Evolutionary conservation across 257 asterid genomes (phyloP).

Genomic region (Solanum microdontum): DNA sequence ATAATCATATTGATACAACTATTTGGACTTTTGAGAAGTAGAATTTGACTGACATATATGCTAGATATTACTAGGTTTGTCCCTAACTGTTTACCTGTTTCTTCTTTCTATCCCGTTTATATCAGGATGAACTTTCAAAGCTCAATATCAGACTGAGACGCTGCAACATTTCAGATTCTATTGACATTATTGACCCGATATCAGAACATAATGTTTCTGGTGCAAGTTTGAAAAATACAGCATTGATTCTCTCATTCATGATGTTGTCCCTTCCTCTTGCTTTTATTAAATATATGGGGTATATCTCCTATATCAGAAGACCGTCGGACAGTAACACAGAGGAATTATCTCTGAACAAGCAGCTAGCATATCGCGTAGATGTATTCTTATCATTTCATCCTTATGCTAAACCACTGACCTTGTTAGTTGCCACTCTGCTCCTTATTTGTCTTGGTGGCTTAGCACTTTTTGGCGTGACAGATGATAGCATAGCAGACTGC

Average conservation of each 20-base stretch:
- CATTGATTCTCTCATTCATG: constrained; percentile 42
- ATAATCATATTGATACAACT: neutral
- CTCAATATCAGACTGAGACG: constrained; percentile 35
- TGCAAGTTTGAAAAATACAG: constrained; percentile 38
- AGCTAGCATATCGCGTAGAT: constrained; percentile 68
- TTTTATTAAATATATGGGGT: constrained; percentile 54
- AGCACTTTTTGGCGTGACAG: constrained; percentile 75
- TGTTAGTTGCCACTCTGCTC: constrained; percentile 67
- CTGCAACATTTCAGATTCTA: constrained; percentile 34
- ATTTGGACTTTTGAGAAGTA: neutral
- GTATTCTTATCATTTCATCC: constrained; percentile 67
- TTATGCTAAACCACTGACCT: constrained; percentile 71
- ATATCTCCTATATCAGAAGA: constrained; percentile 50
- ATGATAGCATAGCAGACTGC: constrained; percentile 60
- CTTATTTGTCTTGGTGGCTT: constrained; percentile 71
- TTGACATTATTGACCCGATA: constrained; percentile 16
- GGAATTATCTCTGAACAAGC: constrained; percentile 61
- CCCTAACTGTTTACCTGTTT: neutral
- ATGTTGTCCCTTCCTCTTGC: constrained; percentile 53
- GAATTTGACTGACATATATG: neutral
- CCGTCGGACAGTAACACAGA: constrained; percentile 40
- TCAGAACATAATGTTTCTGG: constrained; percentile 16
- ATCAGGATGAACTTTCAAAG: constrained; percentile 51
- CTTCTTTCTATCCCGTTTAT: constrained; percentile 2
- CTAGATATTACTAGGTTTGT: neutral